Conservation (phyloP, 352 stramenopile genomes). For the Phytophthora foliorum region DNA sequence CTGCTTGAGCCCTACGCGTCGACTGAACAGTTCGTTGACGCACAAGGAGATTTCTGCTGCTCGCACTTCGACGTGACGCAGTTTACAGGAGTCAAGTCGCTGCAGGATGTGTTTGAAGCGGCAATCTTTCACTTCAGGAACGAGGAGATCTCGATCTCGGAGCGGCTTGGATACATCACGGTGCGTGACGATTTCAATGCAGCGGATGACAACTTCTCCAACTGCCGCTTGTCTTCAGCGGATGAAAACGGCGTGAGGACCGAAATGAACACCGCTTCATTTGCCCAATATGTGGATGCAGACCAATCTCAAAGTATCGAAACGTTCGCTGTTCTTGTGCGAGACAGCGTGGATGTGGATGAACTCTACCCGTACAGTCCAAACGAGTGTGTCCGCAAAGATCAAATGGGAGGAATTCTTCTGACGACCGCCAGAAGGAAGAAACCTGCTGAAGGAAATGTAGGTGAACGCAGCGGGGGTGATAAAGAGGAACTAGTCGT, state of each 20-base stretch:
- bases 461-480: neutral
- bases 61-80: constrained; percentile 39
- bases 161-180: constrained; percentile 6
- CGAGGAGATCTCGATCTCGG: constrained; percentile 51
- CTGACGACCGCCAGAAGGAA: constrained; percentile 11
- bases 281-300: constrained; percentile 18
- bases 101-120: constrained; percentile 39
- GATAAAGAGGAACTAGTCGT: constrained; percentile 16
- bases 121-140: constrained; percentile 40
- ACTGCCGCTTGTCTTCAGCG: constrained; percentile 17
- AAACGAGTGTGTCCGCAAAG: constrained; percentile 26
- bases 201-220: constrained; percentile 14
- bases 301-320: neutral
- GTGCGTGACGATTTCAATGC: constrained; percentile 2
- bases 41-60: constrained; percentile 34
- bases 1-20: constrained; percentile 43
- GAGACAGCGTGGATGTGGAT: constrained; percentile 29
- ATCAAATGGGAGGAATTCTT: constrained; percentile 16
- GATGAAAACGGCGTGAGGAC: constrained; percentile 26
- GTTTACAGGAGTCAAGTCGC: constrained; percentile 32
- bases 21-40: constrained; percentile 31
- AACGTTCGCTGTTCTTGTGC: constrained; percentile 18
- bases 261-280: constrained; percentile 27
- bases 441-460: neutral
- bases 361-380: constrained; percentile 28